These are phyloP conservation scores for Kwoniella shivajii DNA, from an alignment of 1,284 basidiomycete genomes.

Conservation along the genomic window DNA sequence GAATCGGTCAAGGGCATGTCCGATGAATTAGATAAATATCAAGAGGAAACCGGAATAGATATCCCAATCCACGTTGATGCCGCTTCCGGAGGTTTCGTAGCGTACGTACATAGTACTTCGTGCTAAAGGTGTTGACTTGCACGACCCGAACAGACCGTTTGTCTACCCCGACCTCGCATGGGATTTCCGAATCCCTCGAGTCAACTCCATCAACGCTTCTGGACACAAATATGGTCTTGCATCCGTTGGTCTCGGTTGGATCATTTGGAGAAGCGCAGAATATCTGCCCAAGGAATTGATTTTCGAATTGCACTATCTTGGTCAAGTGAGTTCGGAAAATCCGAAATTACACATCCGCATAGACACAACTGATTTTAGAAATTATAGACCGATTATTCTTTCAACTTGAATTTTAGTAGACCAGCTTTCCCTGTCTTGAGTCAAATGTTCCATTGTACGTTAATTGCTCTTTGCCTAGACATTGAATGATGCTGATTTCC, in stretches of 20 bases:
- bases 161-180: slow-evolving; percentile 71
- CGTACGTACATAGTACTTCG: slow-evolving; percentile 46
- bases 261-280: slow-evolving; percentile 76
- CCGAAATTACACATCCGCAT: too few relatives aligned
- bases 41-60: slow-evolving; percentile 73
- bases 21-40: slow-evolving; percentile 80
- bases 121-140: neutral
- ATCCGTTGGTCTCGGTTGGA: slow-evolving; percentile 84
- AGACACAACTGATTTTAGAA: neutral
- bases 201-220: slow-evolving; percentile 67
- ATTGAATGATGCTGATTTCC: neutral
- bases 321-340: slow-evolving; percentile 24
- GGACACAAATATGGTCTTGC: slow-evolving; percentile 85
- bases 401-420: slow-evolving; percentile 93
- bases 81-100: slow-evolving; percentile 74
- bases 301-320: slow-evolving; percentile 83
- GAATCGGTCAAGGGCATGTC: slow-evolving; percentile 88
- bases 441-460: slow-evolving; percentile 79
- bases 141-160: slow-evolving; percentile 23
- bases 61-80: slow-evolving; percentile 76
- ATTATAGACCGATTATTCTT: slow-evolving; percentile 63
- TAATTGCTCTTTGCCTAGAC: neutral
- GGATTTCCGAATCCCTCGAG: slow-evolving; percentile 85
- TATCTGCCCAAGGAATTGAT: slow-evolving; percentile 84
- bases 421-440: slow-evolving; percentile 78